A percentile compares a stretch with the other conserved stretches of the same genome.
Evolutionary conservation across 73 alveolate species (phyloP).

Genomic region (Paramecium tetraurelia): DNA sequence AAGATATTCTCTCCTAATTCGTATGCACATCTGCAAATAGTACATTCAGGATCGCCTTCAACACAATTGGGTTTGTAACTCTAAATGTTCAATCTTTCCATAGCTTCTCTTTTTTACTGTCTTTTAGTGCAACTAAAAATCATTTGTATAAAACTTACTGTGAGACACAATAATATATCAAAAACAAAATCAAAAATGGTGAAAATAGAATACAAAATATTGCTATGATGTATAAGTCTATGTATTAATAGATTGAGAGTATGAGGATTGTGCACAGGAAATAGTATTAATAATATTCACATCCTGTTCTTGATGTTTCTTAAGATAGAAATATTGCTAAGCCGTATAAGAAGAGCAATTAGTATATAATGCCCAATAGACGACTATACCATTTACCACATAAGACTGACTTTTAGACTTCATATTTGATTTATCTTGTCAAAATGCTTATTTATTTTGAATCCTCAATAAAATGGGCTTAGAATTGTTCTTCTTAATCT

Average conservation of each 20-base stretch:
- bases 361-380: background rate
- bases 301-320: background rate
- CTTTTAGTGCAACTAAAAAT: background rate
- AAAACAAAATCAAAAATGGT: background rate
- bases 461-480: constrained; percentile 5
- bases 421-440: constrained; percentile 7
- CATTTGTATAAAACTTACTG: background rate
- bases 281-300: background rate
- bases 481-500: background rate
- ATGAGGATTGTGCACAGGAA: background rate
- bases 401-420: background rate
- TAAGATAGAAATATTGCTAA: background rate
- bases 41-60: constrained; percentile 2
- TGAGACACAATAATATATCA: background rate
- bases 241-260: background rate
- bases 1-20: background rate
- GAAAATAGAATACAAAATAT: background rate
- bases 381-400: background rate
- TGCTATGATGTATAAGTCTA: background rate
- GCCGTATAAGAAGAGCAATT: background rate
- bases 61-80: background rate
- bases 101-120: background rate
- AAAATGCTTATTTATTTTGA: background rate
- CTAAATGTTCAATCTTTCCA: background rate
- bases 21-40: constrained; percentile 17